phyloP scores from a whole-genome alignment of 176 grass and related monocot species.

The Carex myosuroides region DNA sequence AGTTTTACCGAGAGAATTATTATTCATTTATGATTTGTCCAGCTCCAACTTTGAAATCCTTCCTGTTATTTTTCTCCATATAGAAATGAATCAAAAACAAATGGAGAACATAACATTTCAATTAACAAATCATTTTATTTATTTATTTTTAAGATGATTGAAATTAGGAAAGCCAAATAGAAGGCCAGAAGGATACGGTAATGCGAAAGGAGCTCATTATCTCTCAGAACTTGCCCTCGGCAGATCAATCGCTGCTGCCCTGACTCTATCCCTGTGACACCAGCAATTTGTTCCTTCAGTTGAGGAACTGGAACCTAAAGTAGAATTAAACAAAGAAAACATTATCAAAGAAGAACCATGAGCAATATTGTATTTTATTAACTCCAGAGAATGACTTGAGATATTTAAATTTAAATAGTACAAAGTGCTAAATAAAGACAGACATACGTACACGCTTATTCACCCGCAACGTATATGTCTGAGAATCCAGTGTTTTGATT shows the following conservation, averaged over 20 bases:
- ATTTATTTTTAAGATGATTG: background rate
- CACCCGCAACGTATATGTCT: slow-evolving; percentile 80
- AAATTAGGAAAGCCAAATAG: background rate
- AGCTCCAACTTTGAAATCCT: background rate
- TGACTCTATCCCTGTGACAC: slow-evolving; percentile 76
- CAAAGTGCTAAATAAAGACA: background rate
- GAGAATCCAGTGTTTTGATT: slow-evolving; percentile 98
- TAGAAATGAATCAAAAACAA: background rate
- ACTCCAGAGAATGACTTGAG: background rate
- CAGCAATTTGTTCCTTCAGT: slow-evolving; percentile 94
- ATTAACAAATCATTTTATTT: background rate
- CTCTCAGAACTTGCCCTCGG: slow-evolving; percentile 84
- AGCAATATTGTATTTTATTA: slow-evolving; percentile 3
- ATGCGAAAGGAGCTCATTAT: slow-evolving; percentile 90
- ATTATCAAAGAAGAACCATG: slow-evolving; percentile 7
- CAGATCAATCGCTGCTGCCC: slow-evolving; percentile 94
- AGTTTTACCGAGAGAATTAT: background rate
- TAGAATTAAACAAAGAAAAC: slow-evolving; percentile 23
- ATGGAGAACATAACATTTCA: background rate
- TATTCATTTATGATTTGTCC: background rate
- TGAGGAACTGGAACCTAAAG: slow-evolving; percentile 82
- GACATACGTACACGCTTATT: slow-evolving; percentile 82
- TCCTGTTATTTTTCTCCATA: background rate
- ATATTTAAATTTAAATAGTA: background rate
- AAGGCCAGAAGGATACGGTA: slow-evolving; percentile 73